Evolutionary conservation across 306 rosid genomes (phyloP).

Genomic region (Vachellia collinsii): DNA sequence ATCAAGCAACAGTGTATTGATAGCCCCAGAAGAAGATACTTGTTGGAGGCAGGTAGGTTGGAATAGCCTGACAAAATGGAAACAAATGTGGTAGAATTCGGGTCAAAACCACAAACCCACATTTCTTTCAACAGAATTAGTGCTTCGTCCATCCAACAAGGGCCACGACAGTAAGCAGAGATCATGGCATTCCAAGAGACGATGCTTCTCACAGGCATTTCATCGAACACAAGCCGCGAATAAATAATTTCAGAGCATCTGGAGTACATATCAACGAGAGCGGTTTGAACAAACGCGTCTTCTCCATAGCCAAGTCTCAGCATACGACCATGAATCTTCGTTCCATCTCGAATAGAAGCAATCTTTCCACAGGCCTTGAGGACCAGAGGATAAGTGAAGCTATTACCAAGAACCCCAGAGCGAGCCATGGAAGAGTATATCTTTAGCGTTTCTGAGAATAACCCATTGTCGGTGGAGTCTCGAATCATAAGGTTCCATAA

Average conservation of each 20-base stretch:
- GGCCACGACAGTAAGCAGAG: conserved; percentile 57
- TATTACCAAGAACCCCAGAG: conserved; percentile 53
- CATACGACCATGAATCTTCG: conserved; percentile 50
- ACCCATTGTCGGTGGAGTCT: conserved; percentile 47
- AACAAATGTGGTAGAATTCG: conserved; percentile 45
- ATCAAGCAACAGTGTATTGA: conserved; percentile 48
- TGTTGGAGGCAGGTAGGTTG: neutral
- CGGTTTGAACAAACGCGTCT: conserved; percentile 53
- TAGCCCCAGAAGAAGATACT: conserved; percentile 31
- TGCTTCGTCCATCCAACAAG: conserved; percentile 43
- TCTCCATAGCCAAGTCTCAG: conserved; percentile 46
- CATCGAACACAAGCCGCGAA: conserved; percentile 51
- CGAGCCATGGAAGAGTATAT: conserved; percentile 50
- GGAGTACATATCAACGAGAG: conserved; percentile 52
- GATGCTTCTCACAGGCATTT: conserved; percentile 55
- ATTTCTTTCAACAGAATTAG: conserved; percentile 47
- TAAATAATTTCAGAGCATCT: conserved; percentile 40
- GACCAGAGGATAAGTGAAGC: conserved; percentile 53
- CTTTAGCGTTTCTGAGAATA: conserved; percentile 43
- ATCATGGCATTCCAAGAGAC: conserved; percentile 70
- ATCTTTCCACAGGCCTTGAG: conserved; percentile 60
- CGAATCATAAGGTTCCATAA: conserved; percentile 62
- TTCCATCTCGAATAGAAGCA: conserved; percentile 44
- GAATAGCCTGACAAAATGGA: conserved; percentile 47
- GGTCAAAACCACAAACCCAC: conserved; percentile 47